Conservation (phyloP, 2,329 filamentous ascomycete species). For the Westerdykella sp. region DNA sequence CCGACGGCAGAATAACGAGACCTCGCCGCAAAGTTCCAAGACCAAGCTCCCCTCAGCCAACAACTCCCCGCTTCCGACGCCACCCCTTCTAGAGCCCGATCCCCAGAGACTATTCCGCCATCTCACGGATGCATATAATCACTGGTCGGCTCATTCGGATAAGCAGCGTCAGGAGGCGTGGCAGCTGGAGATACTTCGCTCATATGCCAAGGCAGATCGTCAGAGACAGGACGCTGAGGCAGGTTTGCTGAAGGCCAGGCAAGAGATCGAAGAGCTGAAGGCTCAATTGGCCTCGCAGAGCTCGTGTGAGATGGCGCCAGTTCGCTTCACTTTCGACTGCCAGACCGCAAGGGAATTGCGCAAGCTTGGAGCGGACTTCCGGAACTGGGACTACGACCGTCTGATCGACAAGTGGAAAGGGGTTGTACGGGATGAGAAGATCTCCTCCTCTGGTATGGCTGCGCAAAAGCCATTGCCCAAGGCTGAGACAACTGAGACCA, state of each 20-base stretch:
- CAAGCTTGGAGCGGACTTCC: slow-evolving; percentile 32
- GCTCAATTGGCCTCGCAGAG: slow-evolving; percentile 23
- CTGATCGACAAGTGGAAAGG: slow-evolving; percentile 37
- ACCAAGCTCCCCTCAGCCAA: slow-evolving; percentile 22
- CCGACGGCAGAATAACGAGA: slow-evolving; percentile 31
- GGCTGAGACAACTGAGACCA: slow-evolving; percentile 12
- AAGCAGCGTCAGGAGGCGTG: slow-evolving; percentile 40
- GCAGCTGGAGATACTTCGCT: slow-evolving; percentile 44
- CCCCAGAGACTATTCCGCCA: slow-evolving; percentile 68
- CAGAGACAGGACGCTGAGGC: slow-evolving; percentile 31
- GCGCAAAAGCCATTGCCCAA: slow-evolving; percentile 32
- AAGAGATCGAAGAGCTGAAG: slow-evolving; percentile 40
- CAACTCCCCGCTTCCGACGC: slow-evolving; percentile 33
- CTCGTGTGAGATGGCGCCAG: slow-evolving; percentile 21
- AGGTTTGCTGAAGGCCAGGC: slow-evolving; percentile 36
- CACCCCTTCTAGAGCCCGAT: slow-evolving; percentile 48
- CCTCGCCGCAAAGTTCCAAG: slow-evolving; percentile 22
- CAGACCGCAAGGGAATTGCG: slow-evolving; percentile 37
- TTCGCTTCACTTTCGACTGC: slow-evolving; percentile 30
- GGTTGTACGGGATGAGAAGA: slow-evolving; percentile 30
- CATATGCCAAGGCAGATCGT: slow-evolving; percentile 39
- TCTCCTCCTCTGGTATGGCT: slow-evolving; percentile 23
- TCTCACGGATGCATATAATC: slow-evolving; percentile 66
- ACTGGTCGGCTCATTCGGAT: slow-evolving; percentile 65
- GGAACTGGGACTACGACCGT: slow-evolving; percentile 39